Evolutionary conservation across 2,329 filamentous ascomycete genomes (phyloP).

Genomic region (Aspergillus nomiae): DNA sequence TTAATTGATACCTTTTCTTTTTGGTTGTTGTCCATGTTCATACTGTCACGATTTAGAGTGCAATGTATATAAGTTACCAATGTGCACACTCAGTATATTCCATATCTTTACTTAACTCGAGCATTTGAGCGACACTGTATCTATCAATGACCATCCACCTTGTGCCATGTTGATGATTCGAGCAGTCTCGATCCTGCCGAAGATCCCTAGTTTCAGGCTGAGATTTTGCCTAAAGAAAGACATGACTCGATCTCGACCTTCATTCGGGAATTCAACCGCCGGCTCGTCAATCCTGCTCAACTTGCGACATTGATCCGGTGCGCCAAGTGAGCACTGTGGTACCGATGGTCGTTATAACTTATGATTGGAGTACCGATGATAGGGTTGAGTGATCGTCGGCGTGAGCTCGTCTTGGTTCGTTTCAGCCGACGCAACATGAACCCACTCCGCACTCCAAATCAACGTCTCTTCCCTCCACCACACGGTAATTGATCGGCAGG

Average conservation of each 20-base stretch:
- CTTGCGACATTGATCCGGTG: neutral
- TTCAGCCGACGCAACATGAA: neutral
- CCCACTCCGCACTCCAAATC: neutral
- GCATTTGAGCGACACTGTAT: no score
- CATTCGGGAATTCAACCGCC: neutral
- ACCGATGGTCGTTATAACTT: neutral
- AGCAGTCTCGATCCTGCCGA: neutral
- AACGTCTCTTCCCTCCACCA: neutral
- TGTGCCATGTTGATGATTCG: neutral
- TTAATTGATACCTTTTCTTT: conserved; percentile 10
- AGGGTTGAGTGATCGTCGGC: neutral
- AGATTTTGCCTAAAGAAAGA: neutral
- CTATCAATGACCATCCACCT: neutral
- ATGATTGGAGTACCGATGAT: conserved; percentile 1
- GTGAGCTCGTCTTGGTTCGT: neutral
- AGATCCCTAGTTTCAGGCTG: neutral
- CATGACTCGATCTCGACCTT: neutral
- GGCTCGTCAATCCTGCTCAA: neutral
- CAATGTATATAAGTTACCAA: neutral
- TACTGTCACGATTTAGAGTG: neutral
- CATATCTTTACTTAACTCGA: neutral
- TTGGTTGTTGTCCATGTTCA: neutral
- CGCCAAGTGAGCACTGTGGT: neutral
- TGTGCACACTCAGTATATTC: neutral
- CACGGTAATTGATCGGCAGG: conserved; percentile 3